Conservation (phyloP, 2,329 filamentous ascomycete species). For the Capronia coronata region DNA sequence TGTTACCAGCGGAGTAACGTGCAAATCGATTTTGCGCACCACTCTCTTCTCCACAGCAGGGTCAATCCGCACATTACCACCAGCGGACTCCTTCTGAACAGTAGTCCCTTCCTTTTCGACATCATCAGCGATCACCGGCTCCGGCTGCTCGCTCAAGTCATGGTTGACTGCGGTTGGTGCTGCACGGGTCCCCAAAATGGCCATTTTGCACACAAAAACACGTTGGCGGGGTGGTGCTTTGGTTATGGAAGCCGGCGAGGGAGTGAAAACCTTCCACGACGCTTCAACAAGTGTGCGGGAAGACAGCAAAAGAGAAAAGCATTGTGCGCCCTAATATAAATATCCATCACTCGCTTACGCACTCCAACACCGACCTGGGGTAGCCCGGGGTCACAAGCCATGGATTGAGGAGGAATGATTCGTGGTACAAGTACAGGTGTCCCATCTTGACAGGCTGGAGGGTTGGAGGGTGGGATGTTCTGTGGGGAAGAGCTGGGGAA, state of each 20-base stretch:
- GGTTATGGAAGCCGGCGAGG: no score
- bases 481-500: neutral
- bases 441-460: neutral
- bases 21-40: conserved; percentile 53
- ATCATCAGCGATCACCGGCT: neutral
- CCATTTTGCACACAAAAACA: neutral
- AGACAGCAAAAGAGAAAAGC: no score
- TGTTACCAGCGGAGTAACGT: conserved; percentile 50
- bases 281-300: no score
- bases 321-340: no score
- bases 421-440: no score
- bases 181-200: neutral
- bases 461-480: neutral
- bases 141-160: neutral
- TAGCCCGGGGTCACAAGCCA: no score
- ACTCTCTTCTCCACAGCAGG: conserved; percentile 42
- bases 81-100: neutral
- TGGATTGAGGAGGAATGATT: no score
- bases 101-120: neutral
- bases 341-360: no score
- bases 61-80: conserved; percentile 31
- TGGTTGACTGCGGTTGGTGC: neutral
- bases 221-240: no score
- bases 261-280: no score
- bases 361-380: no score